These are phyloP conservation scores for Chamaenerion angustifolium DNA, from an alignment of 345 rosid genomes.

Conservation along the genomic window DNA sequence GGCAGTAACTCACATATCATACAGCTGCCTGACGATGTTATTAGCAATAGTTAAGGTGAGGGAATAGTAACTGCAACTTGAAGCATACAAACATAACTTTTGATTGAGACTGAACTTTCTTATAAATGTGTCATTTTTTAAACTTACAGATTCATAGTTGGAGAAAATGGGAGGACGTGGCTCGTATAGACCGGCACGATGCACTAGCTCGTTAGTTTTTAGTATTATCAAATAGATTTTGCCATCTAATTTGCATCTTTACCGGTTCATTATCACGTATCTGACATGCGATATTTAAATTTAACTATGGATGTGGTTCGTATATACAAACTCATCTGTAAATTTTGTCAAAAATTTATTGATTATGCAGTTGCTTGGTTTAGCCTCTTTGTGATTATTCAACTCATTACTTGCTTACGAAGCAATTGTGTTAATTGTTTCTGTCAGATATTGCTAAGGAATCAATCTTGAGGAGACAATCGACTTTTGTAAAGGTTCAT, in stretches of 20 bases:
- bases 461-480: slow-evolving; percentile 48
- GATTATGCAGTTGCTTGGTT: neutral
- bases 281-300: too few relatives aligned
- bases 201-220: slow-evolving; percentile 41
- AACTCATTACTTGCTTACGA: slow-evolving; percentile 1
- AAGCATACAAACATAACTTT: too few relatives aligned
- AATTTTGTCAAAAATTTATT: neutral
- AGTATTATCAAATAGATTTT: neutral
- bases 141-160: slow-evolving; percentile 65
- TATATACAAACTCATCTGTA: too few relatives aligned
- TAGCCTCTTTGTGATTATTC: neutral
- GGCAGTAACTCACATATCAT: slow-evolving; percentile 88
- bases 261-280: too few relatives aligned
- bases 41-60: slow-evolving; percentile 85
- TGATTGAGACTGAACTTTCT: too few relatives aligned
- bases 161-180: slow-evolving; percentile 88
- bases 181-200: slow-evolving; percentile 50
- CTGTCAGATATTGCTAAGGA: slow-evolving; percentile 41
- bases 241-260: too few relatives aligned
- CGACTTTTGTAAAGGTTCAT: slow-evolving; percentile 65
- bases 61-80: neutral
- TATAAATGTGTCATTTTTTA: too few relatives aligned
- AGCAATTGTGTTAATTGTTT: slow-evolving; percentile 7
- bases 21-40: slow-evolving; percentile 94
- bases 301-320: too few relatives aligned